phyloP scores from a whole-genome alignment of 371 early-diverging fungal genomes.

The Mortierella sp. region DNA sequence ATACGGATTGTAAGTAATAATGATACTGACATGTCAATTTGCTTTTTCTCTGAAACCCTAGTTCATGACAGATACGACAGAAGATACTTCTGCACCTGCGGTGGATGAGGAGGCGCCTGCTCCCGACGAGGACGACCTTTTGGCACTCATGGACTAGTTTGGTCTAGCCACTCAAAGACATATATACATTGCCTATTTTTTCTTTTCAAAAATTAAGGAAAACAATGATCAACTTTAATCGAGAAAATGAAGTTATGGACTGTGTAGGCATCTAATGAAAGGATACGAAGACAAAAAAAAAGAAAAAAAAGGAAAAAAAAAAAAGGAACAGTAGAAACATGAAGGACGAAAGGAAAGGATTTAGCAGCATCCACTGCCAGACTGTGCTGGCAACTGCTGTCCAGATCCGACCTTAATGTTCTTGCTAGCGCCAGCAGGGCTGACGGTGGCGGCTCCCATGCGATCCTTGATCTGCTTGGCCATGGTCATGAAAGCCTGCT shows the following conservation, averaged over 20 bases:
- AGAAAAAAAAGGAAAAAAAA: conserved; percentile 4
- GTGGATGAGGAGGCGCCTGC: conserved; percentile 21
- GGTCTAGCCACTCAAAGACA: not conserved
- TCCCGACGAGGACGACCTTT: conserved; percentile 45
- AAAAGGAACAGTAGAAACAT: conserved; percentile 10
- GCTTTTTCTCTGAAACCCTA: not conserved
- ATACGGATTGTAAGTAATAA: not conserved
- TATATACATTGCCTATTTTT: not conserved
- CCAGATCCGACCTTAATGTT: conserved; percentile 58
- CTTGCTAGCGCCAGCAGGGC: conserved; percentile 49
- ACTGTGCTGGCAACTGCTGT: conserved; percentile 56
- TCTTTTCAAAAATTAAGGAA: not conserved
- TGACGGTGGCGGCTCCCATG: conserved; percentile 55
- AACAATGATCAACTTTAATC: not conserved
- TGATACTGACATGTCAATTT: not conserved
- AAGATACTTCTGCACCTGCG: conserved; percentile 6
- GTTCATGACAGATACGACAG: conserved; percentile 24
- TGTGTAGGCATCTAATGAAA: conserved; percentile 6
- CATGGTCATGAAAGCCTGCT: conserved; percentile 96
- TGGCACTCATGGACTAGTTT: conserved; percentile 49
- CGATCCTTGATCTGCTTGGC: conserved; percentile 82
- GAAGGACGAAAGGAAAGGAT: not conserved
- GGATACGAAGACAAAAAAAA: not conserved
- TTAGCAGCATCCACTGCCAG: conserved; percentile 55
- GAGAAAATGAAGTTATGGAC: not conserved